These are phyloP conservation scores for Nitzschia palea DNA, from an alignment of 108 stramenopile species.

Conservation along the genomic window DNA sequence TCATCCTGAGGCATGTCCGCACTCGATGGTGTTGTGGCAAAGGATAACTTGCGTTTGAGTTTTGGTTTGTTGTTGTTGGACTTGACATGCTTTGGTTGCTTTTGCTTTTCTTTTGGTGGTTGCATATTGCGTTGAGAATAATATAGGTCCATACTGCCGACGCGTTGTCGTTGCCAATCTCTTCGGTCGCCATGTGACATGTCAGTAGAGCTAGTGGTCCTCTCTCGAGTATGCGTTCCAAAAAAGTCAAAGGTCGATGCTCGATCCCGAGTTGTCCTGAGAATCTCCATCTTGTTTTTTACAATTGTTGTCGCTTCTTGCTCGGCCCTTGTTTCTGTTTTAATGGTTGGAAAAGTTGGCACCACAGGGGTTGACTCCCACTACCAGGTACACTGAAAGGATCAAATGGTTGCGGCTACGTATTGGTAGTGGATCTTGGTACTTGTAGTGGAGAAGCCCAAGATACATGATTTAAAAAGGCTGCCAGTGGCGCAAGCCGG, in stretches of 20 bases:
- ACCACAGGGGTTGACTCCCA: no score
- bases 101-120: not conserved
- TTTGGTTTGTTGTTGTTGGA: not conserved
- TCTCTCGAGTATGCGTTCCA: not conserved
- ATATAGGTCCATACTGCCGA: conserved; percentile 36
- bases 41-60: not conserved
- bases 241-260: conserved; percentile 20
- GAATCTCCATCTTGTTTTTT: conserved; percentile 10
- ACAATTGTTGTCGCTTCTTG: no score
- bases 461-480: no score
- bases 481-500: no score
- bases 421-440: no score
- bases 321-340: no score
- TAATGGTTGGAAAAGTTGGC: no score
- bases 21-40: not conserved
- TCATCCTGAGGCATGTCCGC: not conserved
- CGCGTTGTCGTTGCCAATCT: conserved; percentile 17
- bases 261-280: conserved; percentile 7
- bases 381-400: no score
- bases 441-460: no score
- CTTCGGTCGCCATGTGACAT: not conserved
- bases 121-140: conserved; percentile 1
- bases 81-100: not conserved
- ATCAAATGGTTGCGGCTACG: no score
- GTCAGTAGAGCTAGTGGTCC: not conserved